Percentiles rank a stretch among this genome's conserved stretches.
phyloP scores from a whole-genome alignment of 805 yeast genomes.

The Candida ficus region DNA sequence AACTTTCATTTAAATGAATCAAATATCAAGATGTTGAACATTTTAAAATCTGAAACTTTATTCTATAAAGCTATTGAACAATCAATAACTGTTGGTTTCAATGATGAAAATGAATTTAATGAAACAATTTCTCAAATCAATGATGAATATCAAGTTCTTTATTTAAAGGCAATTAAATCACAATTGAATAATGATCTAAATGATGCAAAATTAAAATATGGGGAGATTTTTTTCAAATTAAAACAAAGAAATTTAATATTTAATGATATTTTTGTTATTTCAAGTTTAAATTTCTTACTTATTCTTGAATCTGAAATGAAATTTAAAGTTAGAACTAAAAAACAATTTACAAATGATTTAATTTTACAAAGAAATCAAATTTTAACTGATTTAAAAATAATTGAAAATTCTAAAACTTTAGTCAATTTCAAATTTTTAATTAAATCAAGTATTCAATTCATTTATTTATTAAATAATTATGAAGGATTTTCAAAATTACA shows the following conservation, averaged over 20 bases:
- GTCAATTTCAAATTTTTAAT: constrained; percentile 12
- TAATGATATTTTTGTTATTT: constrained; percentile 14
- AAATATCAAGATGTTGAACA: not conserved
- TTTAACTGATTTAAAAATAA: not conserved
- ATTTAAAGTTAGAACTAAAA: constrained; percentile 9
- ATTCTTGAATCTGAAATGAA: constrained; percentile 15
- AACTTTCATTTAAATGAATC: not conserved
- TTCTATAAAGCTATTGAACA: constrained; percentile 16
- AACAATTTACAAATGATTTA: too few relatives aligned
- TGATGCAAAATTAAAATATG: constrained; percentile 9
- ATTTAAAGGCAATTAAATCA: constrained; percentile 11
- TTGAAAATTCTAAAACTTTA: constrained; percentile 8
- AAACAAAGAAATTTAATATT: constrained; percentile 1
- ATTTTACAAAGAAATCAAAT: constrained; percentile 7
- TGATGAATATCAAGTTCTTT: constrained; percentile 1
- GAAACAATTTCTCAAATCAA: not conserved
- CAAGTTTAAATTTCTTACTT: constrained; percentile 11
- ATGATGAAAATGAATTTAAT: constrained; percentile 1
- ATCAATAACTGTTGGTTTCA: constrained; percentile 9
- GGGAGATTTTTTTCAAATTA: constrained; percentile 4
- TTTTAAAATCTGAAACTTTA: constrained; percentile 1
- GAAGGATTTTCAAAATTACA: constrained; percentile 13
- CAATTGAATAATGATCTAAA: constrained; percentile 15
- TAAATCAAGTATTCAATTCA: constrained; percentile 8
- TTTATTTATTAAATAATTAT: constrained; percentile 15